Evolutionary conservation across 1,139 yeast species (phyloP).

Genomic region (Taphrina flavorubra): DNA sequence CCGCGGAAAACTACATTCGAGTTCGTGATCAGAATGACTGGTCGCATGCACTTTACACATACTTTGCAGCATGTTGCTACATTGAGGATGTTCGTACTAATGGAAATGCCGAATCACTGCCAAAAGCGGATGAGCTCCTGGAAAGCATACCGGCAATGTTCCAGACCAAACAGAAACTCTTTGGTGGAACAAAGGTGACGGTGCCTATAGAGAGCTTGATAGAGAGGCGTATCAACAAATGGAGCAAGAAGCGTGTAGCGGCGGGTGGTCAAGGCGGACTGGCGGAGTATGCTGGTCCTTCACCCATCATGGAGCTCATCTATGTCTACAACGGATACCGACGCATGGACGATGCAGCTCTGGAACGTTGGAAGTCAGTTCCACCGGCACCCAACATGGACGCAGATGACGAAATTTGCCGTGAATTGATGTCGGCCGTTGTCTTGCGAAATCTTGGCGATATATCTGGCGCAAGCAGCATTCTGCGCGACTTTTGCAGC

Average conservation of each 20-base stretch:
- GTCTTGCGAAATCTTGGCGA: conserved; percentile 37
- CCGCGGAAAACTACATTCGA: conserved; percentile 73
- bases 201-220: conserved; percentile 92
- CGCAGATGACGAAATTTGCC: conserved; percentile 36
- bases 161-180: conserved; percentile 67
- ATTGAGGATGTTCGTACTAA: conserved; percentile 57
- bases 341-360: conserved; percentile 60
- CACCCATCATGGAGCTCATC: conserved; percentile 81
- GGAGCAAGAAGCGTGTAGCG: conserved; percentile 54
- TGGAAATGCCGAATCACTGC: conserved; percentile 50
- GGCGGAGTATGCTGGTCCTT: conserved; percentile 81
- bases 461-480: conserved; percentile 4
- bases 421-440: conserved; percentile 38
- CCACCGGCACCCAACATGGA: conserved; percentile 39
- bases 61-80: conserved; percentile 85
- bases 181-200: conserved; percentile 62
- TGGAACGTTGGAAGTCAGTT: conserved; percentile 17
- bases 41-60: conserved; percentile 89
- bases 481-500: conserved; percentile 21
- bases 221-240: conserved; percentile 69
- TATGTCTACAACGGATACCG: conserved; percentile 94
- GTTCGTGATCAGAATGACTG: conserved; percentile 81
- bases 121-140: conserved; percentile 59
- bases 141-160: conserved; percentile 69
- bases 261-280: conserved; percentile 52